These are phyloP conservation scores for Bimuria novae-zelandiae DNA, from an alignment of 2,329 filamentous ascomycete species.

Conservation along the genomic window DNA sequence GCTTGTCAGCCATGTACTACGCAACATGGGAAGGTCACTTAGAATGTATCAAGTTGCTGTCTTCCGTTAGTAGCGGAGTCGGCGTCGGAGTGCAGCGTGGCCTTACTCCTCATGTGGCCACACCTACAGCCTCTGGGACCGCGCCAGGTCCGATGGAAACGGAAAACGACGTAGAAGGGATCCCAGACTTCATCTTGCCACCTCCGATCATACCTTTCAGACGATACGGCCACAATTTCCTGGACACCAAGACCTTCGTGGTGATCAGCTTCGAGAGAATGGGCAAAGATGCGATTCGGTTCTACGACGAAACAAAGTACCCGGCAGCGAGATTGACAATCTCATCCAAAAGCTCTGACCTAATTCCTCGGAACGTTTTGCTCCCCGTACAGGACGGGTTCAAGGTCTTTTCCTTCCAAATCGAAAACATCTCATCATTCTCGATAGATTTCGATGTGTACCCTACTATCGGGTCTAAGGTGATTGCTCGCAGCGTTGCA, in stretches of 20 bases:
- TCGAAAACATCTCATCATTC: conserved; percentile 91
- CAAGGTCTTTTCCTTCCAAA: conserved; percentile 90
- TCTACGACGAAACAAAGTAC: conserved; percentile 97
- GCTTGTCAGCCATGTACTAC: conserved; percentile 94
- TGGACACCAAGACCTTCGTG: conserved; percentile 96
- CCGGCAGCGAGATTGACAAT: conserved; percentile 93
- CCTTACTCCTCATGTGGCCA: conserved; percentile 49
- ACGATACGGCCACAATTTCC: conserved; percentile 96
- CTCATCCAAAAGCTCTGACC: conserved; percentile 91
- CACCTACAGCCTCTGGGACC: conserved; percentile 41
- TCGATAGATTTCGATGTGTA: conserved; percentile 97
- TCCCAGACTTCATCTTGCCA: conserved; percentile 87
- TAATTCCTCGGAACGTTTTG: conserved; percentile 95
- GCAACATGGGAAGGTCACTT: conserved; percentile 97
- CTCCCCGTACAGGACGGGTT: conserved; percentile 96
- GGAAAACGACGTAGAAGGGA: conserved; percentile 80
- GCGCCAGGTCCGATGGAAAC: conserved; percentile 55
- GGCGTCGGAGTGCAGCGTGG: conserved; percentile 40
- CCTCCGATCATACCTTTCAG: conserved; percentile 94
- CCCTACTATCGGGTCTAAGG: conserved; percentile 94
- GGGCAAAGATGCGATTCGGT: conserved; percentile 77
- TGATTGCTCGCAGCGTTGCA: conserved; percentile 94
- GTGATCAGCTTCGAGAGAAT: conserved; percentile 86
- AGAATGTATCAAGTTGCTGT: conserved; percentile 88
- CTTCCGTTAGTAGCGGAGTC: conserved; percentile 53